Evolutionary conservation across 441 rosid genomes (phyloP).

Genomic region (Jatropha podagrica): DNA sequence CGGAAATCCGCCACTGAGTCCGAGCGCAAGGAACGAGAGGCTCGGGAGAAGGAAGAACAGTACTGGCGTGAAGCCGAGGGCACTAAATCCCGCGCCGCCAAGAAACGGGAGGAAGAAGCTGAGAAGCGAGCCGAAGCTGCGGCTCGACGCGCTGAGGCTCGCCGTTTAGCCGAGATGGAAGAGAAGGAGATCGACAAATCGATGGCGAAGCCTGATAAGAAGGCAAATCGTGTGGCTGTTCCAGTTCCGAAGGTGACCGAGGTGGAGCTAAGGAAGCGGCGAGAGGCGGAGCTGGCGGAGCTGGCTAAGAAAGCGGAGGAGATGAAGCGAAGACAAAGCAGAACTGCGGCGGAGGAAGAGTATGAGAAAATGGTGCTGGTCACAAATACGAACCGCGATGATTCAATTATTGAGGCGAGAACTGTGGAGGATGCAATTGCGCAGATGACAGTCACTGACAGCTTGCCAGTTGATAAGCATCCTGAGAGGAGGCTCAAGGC

Average conservation of each 20-base stretch:
- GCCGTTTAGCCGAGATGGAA: conserved; percentile 79
- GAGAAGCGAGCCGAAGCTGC: conserved; percentile 82
- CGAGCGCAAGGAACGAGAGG: conserved; percentile 71
- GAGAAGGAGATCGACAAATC: conserved; percentile 75
- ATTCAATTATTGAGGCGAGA: conserved; percentile 77
- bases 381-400: conserved; percentile 82
- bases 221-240: conserved; percentile 65
- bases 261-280: conserved; percentile 54
- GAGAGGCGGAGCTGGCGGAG: conserved; percentile 76
- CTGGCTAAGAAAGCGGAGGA: conserved; percentile 74
- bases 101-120: conserved; percentile 87
- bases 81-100: conserved; percentile 65
- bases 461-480: conserved; percentile 69
- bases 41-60: conserved; percentile 73
- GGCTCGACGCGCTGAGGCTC: conserved; percentile 65
- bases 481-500: conserved; percentile 92
- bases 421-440: conserved; percentile 86
- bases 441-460: conserved; percentile 61
- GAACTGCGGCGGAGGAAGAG: conserved; percentile 83
- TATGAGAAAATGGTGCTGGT: conserved; percentile 80
- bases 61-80: conserved; percentile 97
- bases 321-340: conserved; percentile 51
- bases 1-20: conserved; percentile 73
- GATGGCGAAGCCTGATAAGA: conserved; percentile 79
- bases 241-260: conserved; percentile 89